phyloP scores from a whole-genome alignment of 768 basidiomycete species.

The Candolleomyces efflorescens region DNA sequence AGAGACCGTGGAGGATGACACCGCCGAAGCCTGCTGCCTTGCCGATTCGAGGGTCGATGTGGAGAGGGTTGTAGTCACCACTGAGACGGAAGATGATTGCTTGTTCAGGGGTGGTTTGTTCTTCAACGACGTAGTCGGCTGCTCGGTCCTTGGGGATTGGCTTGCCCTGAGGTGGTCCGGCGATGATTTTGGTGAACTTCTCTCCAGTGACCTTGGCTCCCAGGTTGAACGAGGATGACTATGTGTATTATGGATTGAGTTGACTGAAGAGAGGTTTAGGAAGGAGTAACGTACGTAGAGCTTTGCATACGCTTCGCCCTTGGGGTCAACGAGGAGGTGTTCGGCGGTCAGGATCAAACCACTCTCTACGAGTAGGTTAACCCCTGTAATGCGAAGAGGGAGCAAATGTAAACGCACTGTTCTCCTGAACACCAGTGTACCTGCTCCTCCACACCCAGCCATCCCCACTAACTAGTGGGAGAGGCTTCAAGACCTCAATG shows the following conservation, averaged over 20 bases:
- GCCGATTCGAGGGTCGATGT: slow-evolving; percentile 76
- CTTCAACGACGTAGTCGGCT: slow-evolving; percentile 57
- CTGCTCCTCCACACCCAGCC: slow-evolving; percentile 75
- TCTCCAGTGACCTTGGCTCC: slow-evolving; percentile 61
- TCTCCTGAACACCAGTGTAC: slow-evolving; percentile 71
- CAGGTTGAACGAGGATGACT: slow-evolving; percentile 68
- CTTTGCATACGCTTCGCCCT: slow-evolving; percentile 55
- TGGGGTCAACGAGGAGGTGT: slow-evolving; percentile 55
- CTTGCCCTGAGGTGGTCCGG: slow-evolving; percentile 56
- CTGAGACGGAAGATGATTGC: slow-evolving; percentile 69
- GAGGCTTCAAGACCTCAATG: slow-evolving; percentile 74
- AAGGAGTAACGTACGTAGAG: slow-evolving; percentile 44
- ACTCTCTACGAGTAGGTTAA: slow-evolving; percentile 44
- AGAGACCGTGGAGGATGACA: slow-evolving; percentile 81
- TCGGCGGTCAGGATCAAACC: slow-evolving; percentile 72
- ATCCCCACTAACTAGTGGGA: slow-evolving; percentile 69
- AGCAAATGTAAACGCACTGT: slow-evolving; percentile 49
- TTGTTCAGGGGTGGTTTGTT: slow-evolving; percentile 62
- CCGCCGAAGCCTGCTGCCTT: slow-evolving; percentile 74
- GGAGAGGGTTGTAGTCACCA: slow-evolving; percentile 78
- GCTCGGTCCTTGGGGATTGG: slow-evolving; percentile 56
- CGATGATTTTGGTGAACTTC: slow-evolving; percentile 60
- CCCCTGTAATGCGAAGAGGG: neutral
- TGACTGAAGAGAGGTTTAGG: neutral
- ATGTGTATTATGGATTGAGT: neutral